Evolutionary conservation across 169 alveolate species (phyloP), one percentile per base, ranked within the genome.

Genomic region (Perkinsus chesapeaki): DNA sequence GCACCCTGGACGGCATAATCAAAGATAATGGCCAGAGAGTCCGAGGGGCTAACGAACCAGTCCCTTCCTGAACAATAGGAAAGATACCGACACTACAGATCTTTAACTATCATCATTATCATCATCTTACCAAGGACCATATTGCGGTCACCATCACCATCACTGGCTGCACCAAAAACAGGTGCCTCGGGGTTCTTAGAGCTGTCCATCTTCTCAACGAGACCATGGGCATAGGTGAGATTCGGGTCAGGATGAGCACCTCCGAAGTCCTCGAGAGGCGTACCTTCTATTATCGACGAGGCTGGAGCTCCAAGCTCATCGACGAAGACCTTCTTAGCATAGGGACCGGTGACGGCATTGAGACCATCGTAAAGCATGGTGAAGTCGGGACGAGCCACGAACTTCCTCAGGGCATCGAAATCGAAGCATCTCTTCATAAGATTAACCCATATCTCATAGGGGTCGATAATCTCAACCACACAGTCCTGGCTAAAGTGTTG

Each of bases 111-210:
- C 20, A 73, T 9, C 12, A 60, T 27, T 0, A 20, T 9, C 7
- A 60, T 60, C 37, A 60, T 23, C 92, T 91, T 91, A 73, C 98
- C 97, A 39, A 98, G 96, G 72, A 98, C 97, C 99, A 98, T 98
- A 95, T 98, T 98, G 94, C 99, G 97, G 94, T 98, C 99, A 60
- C 99, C 98, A 95, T 98, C 99, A 0, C 99, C 99, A 94, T 98
- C 99, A 90, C 98, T 98, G n/a, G 99, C 99, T 43, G 99, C 99
- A 37, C 99, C 99, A 92, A 98, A 96, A 92, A 96, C 98, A 23
- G 99, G 99, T 10, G 97, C 96, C 37, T 91, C 92, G 93, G 93
- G 96, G 92, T 93, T 93, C 91, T 92, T 91, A 7, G 94, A 91
- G 47, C 82, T 43, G 90, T 94, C 93, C 97, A 97, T 97, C 48